phyloP scores from a whole-genome alignment of 2,329 filamentous ascomycete species.

The Pseudogymnoascus sp. region DNA sequence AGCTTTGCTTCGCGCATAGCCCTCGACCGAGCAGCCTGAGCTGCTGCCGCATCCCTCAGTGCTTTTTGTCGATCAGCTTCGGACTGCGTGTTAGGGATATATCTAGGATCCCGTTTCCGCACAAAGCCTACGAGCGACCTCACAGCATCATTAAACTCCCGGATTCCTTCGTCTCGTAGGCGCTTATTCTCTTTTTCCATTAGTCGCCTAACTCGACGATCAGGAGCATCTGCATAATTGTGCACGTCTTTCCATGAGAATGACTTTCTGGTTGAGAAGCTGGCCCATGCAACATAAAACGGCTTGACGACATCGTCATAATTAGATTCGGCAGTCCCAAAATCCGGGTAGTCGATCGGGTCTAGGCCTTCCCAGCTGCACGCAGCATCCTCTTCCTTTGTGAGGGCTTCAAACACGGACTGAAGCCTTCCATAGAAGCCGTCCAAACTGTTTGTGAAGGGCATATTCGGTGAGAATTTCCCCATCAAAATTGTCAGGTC shows the following conservation, averaged over 20 bases:
- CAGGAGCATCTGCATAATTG: conserved; percentile 74
- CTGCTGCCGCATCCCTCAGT: conserved; percentile 67
- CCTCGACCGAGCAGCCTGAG: conserved; percentile 74
- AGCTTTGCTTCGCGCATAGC: conserved; percentile 73
- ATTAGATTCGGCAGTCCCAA: conserved; percentile 65
- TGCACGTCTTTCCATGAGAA: conserved; percentile 89
- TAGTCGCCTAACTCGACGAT: conserved; percentile 68
- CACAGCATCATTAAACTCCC: conserved; percentile 90
- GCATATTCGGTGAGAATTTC: conserved; percentile 67
- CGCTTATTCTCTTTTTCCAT: conserved; percentile 97
- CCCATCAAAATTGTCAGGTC: conserved; percentile 72
- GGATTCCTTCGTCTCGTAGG: conserved; percentile 68
- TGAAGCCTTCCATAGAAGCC: conserved; percentile 80
- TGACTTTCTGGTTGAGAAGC: conserved; percentile 74
- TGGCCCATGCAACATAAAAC: conserved; percentile 75
- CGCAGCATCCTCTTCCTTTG: conserved; percentile 68
- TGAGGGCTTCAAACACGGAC: conserved; percentile 70
- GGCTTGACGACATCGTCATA: conserved; percentile 68
- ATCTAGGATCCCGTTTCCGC: conserved; percentile 83
- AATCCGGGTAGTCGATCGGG: conserved; percentile 64
- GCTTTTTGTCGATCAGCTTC: conserved; percentile 73
- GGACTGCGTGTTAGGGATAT: conserved; percentile 64
- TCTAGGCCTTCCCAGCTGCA: conserved; percentile 58
- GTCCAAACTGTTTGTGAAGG: conserved; percentile 68
- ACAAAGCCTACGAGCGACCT: conserved; percentile 79